Evolutionary conservation across 257 asterid species (phyloP).

Genomic region (Avicennia marina): DNA sequence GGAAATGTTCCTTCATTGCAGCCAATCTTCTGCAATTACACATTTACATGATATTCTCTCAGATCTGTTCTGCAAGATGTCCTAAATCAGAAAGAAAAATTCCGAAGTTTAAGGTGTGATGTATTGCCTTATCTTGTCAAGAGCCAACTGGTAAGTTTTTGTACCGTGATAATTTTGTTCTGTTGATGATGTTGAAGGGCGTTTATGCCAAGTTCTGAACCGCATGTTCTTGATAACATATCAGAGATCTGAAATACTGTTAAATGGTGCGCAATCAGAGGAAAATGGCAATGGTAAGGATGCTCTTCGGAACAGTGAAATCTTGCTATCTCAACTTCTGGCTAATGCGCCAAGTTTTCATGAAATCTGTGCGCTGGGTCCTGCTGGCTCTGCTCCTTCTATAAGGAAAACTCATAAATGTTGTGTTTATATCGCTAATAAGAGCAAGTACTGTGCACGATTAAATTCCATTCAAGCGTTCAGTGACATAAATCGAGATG

Average conservation of each 20-base stretch:
- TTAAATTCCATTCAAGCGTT: conserved; percentile 86
- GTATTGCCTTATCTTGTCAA: conserved; percentile 94
- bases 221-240: conserved; percentile 22
- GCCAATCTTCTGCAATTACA: conserved; percentile 15
- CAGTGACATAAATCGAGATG: conserved; percentile 90
- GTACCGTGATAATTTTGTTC: conserved; percentile 9
- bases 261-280: conserved; percentile 67
- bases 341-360: conserved; percentile 91
- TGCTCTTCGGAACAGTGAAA: conserved; percentile 50
- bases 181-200: neutral
- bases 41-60: conserved; percentile 15
- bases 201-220: conserved; percentile 18
- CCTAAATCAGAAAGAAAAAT: conserved; percentile 65
- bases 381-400: conserved; percentile 45
- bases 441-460: conserved; percentile 85
- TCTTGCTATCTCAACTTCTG: conserved; percentile 73
- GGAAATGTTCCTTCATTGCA: conserved; percentile 15
- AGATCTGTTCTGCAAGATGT: conserved; percentile 87
- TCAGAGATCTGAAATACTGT: conserved; percentile 73
- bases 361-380: conserved; percentile 61
- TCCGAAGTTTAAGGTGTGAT: conserved; percentile 80
- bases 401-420: conserved; percentile 73
- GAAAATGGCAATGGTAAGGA: conserved; percentile 67
- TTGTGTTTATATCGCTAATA: conserved; percentile 83
- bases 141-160: conserved; percentile 80